A percentile compares a stretch with the other conserved stretches of the same genome.
Conservation (phyloP, 2,329 filamentous ascomycete genomes). For the Nemania serpens region DNA sequence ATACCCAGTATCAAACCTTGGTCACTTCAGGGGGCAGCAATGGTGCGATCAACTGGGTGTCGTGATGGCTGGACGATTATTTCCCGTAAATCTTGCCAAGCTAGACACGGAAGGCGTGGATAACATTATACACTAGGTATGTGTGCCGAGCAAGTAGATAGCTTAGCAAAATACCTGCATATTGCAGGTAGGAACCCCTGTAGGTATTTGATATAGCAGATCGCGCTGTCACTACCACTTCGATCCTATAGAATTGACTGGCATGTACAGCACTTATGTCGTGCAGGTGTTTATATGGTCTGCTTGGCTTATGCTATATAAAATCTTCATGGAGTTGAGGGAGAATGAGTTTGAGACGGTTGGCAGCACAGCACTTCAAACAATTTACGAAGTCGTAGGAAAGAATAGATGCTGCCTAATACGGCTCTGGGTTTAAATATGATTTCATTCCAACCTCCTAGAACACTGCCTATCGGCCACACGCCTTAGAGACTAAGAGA, state of each 20-base stretch:
- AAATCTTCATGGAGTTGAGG: background rate
- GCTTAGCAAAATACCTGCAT: background rate
- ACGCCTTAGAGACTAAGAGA: background rate
- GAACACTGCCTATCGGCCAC: too few relatives aligned
- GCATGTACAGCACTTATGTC: too few relatives aligned
- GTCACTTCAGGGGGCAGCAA: background rate
- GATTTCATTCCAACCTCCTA: constrained; percentile 10
- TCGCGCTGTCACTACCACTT: too few relatives aligned
- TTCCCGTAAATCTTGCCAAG: background rate
- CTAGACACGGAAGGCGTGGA: background rate
- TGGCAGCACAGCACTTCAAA: background rate
- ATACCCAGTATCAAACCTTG: background rate
- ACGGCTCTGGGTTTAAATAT: constrained; percentile 4
- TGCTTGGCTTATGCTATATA: background rate
- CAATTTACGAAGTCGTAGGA: background rate
- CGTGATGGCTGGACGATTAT: background rate
- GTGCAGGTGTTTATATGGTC: too few relatives aligned
- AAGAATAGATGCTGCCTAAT: constrained; percentile 5
- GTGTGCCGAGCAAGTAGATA: background rate
- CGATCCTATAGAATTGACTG: too few relatives aligned
- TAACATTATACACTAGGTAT: too few relatives aligned
- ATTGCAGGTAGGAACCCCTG: background rate
- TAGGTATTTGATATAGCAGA: too few relatives aligned
- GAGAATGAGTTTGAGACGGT: background rate
- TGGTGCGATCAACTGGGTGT: background rate